Evolutionary conservation across 345 rosid species (phyloP).

Genomic region (Clausena lansium): DNA sequence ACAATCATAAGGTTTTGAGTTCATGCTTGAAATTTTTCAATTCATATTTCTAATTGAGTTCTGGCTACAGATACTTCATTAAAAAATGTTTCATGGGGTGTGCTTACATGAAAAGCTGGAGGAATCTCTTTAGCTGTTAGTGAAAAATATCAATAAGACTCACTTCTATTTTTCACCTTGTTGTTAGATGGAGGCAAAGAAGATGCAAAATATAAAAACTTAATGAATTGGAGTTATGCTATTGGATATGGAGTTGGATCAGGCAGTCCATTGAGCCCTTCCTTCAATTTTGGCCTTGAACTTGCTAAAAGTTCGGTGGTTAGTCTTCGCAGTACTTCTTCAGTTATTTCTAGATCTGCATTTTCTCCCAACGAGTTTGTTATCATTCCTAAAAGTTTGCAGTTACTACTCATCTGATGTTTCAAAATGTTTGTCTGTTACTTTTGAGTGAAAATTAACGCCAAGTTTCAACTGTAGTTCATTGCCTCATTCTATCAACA

Average conservation of each 20-base stretch:
- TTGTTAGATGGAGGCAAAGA: constrained; percentile 56
- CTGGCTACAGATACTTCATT: background rate
- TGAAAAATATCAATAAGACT: background rate
- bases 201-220: constrained; percentile 45
- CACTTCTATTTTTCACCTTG: constrained; percentile 1
- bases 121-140: background rate
- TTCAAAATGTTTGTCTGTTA: constrained; percentile 2
- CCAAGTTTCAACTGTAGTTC: constrained; percentile 55
- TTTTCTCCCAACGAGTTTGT: background rate
- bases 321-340: constrained; percentile 16
- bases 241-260: constrained; percentile 83
- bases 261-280: constrained; percentile 81
- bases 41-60: background rate
- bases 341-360: background rate
- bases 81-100: background rate
- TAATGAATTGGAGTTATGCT: constrained; percentile 84
- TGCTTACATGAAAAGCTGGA: background rate
- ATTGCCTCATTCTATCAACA: constrained; percentile 88
- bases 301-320: constrained; percentile 82
- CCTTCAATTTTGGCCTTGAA: constrained; percentile 84
- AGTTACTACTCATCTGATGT: background rate
- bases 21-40: background rate
- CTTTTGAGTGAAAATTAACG: constrained; percentile 5
- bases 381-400: background rate
- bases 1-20: background rate